Percentiles rank a stretch among this genome's conserved stretches.
phyloP scores from a whole-genome alignment of 495 filamentous ascomycete species.

The Lasiosphaeria miniovina region DNA sequence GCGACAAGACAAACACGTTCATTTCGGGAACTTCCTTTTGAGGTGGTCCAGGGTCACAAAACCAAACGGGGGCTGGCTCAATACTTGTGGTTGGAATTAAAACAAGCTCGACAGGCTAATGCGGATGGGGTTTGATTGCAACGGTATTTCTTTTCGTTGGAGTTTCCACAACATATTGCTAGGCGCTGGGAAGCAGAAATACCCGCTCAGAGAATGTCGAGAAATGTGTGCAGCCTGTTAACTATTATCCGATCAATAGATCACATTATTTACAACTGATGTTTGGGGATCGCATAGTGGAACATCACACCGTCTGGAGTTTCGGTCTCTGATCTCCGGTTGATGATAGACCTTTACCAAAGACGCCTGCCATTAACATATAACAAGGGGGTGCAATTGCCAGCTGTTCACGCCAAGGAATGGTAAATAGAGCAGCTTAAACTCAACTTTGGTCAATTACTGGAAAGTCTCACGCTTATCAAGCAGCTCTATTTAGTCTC shows the following conservation, averaged over 20 bases:
- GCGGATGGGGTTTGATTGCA: neutral
- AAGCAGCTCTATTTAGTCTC: too few relatives aligned
- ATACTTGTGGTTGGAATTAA: neutral
- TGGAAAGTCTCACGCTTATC: too few relatives aligned
- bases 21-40: neutral
- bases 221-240: conserved; percentile 1
- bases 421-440: too few relatives aligned
- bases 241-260: conserved; percentile 1
- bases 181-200: neutral
- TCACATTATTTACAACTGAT: neutral
- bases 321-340: too few relatives aligned
- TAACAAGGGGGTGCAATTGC: too few relatives aligned
- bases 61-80: neutral
- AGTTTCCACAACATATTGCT: neutral
- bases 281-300: too few relatives aligned
- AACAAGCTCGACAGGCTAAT: neutral
- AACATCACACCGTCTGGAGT: too few relatives aligned
- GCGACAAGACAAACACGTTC: neutral
- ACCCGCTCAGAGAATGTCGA: neutral
- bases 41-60: neutral
- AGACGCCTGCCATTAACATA: too few relatives aligned
- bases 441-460: too few relatives aligned
- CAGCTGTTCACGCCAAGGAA: too few relatives aligned
- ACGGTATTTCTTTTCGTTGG: neutral
- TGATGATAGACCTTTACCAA: too few relatives aligned